These are phyloP conservation scores for Diaporthe humulicola DNA, from an alignment of 2,329 filamentous ascomycete genomes.

Conservation along the genomic window DNA sequence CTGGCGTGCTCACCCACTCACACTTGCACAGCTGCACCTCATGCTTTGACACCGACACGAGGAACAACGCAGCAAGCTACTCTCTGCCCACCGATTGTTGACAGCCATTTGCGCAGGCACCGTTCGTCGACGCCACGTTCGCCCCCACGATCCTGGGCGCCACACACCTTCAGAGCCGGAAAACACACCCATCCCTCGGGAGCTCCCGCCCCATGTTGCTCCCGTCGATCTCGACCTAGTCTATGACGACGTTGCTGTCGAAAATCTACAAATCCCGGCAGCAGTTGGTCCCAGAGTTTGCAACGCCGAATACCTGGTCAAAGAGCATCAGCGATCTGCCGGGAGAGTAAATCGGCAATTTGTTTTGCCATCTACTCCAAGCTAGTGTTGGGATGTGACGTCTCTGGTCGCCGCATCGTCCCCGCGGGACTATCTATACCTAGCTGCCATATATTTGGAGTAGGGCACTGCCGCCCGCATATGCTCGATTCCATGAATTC, in stretches of 20 bases:
- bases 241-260: conserved; percentile 1
- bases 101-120: neutral
- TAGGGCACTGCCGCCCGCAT: too few relatives aligned
- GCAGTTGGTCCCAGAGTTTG: neutral
- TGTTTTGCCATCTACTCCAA: neutral
- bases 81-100: neutral
- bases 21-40: neutral
- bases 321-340: neutral
- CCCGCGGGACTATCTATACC: neutral
- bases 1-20: neutral
- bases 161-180: neutral
- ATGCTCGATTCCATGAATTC: too few relatives aligned
- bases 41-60: neutral
- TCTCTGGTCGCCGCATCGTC: neutral
- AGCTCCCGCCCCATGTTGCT: conserved; percentile 8
- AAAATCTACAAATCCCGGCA: neutral
- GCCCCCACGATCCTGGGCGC: neutral
- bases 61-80: neutral
- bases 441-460: conserved; percentile 6
- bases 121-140: neutral
- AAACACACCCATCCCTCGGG: neutral
- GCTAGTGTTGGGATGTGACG: conserved; percentile 14
- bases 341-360: neutral
- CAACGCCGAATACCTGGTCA: neutral
- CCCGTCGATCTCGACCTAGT: neutral